Conservation (phyloP, 1,284 basidiomycete species). For the Apiotrichum montevideense region DNA sequence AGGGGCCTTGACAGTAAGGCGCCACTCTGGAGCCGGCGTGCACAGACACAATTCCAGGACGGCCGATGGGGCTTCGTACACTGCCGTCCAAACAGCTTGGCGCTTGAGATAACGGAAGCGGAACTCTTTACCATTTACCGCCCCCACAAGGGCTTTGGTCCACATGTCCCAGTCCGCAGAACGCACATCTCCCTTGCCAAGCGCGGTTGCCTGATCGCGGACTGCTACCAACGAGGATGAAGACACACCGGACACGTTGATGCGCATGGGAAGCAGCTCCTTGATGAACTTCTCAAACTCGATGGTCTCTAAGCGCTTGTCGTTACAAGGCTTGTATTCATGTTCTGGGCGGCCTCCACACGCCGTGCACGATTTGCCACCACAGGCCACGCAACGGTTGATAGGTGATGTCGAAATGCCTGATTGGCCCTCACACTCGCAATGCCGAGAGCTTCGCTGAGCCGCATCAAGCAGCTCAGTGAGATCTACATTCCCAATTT, state of each 20-base stretch:
- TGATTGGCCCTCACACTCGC: constrained; percentile 79
- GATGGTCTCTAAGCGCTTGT: constrained; percentile 55
- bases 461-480: constrained; percentile 61
- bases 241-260: constrained; percentile 58
- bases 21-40: constrained; percentile 75
- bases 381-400: constrained; percentile 68
- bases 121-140: constrained; percentile 57
- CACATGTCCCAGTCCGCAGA: constrained; percentile 60
- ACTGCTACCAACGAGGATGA: constrained; percentile 49
- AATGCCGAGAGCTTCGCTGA: constrained; percentile 66
- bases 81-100: constrained; percentile 77
- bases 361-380: constrained; percentile 69
- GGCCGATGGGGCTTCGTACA: constrained; percentile 68
- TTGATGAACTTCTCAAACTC: constrained; percentile 72
- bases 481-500: constrained; percentile 53
- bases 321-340: constrained; percentile 51
- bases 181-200: constrained; percentile 36
- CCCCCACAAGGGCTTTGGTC: constrained; percentile 62
- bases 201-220: not conserved
- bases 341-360: constrained; percentile 89
- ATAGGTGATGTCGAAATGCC: constrained; percentile 67
- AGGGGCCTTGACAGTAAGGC: constrained; percentile 66
- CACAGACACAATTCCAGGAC: constrained; percentile 71
- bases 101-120: constrained; percentile 80
- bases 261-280: constrained; percentile 77